phyloP scores from a whole-genome alignment of 805 yeast genomes.

The Schwanniomyces vanrijiae region DNA sequence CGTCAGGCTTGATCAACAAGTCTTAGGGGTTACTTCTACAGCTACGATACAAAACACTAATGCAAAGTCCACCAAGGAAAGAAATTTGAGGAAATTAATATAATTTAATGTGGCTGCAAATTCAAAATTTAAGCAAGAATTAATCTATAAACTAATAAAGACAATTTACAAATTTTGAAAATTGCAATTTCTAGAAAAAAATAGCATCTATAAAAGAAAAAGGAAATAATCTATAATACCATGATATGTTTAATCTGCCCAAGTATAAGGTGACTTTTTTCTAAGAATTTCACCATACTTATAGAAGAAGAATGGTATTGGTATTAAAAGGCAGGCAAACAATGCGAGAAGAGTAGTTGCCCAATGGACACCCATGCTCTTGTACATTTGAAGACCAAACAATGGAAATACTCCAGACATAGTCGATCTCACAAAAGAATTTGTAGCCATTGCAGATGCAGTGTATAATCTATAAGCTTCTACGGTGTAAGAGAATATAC shows the following conservation, averaged over 20 bases:
- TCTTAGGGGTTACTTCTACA: too few species aligned
- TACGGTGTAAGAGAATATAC: conserved; percentile 49
- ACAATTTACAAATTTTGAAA: too few species aligned
- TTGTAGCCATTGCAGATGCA: conserved; percentile 63
- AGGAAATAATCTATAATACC: too few species aligned
- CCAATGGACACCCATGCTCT: conserved; percentile 49
- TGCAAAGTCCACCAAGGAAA: too few species aligned
- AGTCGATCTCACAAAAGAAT: conserved; percentile 52
- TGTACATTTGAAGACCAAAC: conserved; percentile 50
- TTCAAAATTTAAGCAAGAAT: too few species aligned
- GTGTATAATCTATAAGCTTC: conserved; percentile 56
- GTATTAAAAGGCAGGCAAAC: conserved; percentile 34
- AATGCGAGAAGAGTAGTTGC: conserved; percentile 55
- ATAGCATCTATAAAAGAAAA: too few species aligned
- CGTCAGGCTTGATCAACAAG: too few species aligned
- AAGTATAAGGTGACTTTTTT: conserved; percentile 2
- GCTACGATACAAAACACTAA: too few species aligned
- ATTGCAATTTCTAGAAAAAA: too few species aligned
- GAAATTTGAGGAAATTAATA: too few species aligned
- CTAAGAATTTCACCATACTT: conserved; percentile 6
- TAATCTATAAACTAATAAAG: too few species aligned
- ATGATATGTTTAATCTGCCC: conserved; percentile 1
- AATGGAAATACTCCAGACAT: conserved; percentile 59
- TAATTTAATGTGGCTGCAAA: too few species aligned
- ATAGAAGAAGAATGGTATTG: conserved; percentile 7